A percentile compares a stretch with the other conserved stretches of the same genome.
Conservation (phyloP, 1,284 basidiomycete genomes). For the Phaffia rhodozyma region DNA sequence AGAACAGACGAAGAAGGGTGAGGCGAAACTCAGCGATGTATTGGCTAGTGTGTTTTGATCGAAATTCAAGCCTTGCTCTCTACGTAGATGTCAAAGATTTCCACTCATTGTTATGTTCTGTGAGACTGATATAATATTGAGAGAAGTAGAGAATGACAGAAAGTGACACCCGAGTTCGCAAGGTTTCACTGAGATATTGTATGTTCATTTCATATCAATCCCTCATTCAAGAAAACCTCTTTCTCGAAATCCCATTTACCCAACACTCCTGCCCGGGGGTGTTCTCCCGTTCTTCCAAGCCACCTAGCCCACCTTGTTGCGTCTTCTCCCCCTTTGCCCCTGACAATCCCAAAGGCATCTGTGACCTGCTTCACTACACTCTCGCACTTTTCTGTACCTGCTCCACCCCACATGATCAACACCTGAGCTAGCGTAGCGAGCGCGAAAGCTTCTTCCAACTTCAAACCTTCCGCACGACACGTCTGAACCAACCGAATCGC, state of each 20-base stretch:
- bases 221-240: no score
- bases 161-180: no score
- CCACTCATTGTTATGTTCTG: no score
- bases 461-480: not conserved
- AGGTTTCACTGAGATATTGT: no score
- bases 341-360: not conserved
- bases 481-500: not conserved
- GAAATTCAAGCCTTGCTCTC: no score
- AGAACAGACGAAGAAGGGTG: slow-evolving; percentile 25
- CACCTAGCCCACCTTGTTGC: slow-evolving; percentile 11
- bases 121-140: no score
- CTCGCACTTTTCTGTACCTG: not conserved
- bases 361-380: not conserved
- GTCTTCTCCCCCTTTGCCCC: slow-evolving; percentile 15
- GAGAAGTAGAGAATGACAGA: no score
- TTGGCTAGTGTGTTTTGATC: slow-evolving; percentile 29
- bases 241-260: no score
- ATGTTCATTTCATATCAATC: no score
- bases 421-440: slow-evolving; percentile 9
- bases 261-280: not conserved
- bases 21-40: slow-evolving; percentile 30
- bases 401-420: slow-evolving; percentile 8
- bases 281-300: slow-evolving; percentile 6
- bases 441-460: slow-evolving; percentile 13
- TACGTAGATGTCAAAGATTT: no score